A percentile compares a stretch with the other conserved stretches of the same genome.
phyloP scores from a whole-genome alignment of 805 yeast species.

The Kuraishia floccosa region DNA sequence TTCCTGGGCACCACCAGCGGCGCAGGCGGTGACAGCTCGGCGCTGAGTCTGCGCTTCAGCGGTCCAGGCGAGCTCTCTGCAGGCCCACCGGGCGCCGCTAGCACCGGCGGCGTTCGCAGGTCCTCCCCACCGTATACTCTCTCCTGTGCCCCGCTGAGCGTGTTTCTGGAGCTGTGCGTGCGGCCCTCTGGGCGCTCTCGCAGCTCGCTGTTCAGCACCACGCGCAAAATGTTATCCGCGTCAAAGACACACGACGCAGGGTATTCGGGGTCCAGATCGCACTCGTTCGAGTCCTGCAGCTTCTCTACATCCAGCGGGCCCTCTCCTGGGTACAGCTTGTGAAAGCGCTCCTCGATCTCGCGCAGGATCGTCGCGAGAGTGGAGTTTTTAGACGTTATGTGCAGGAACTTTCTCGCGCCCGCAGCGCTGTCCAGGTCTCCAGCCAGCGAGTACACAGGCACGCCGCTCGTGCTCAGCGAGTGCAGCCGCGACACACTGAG shows the following conservation, averaged over 20 bases:
- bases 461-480: too few relatives aligned
- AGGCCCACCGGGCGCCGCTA: too few relatives aligned
- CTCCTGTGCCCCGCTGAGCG: too few relatives aligned
- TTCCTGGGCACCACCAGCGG: background rate
- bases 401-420: constrained; percentile 44
- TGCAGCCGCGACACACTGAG: too few relatives aligned
- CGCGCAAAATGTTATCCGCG: constrained; percentile 32
- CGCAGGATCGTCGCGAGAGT: constrained; percentile 35
- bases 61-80: too few relatives aligned
- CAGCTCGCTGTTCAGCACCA: constrained; percentile 29
- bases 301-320: constrained; percentile 42
- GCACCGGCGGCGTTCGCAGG: too few relatives aligned
- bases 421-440: too few relatives aligned
- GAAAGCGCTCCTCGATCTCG: constrained; percentile 44
- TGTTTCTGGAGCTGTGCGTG: background rate
- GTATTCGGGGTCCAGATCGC: constrained; percentile 77
- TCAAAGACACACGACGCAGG: constrained; percentile 53
- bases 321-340: constrained; percentile 55
- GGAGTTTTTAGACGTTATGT: constrained; percentile 39
- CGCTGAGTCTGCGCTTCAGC: background rate
- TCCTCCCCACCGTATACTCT: too few relatives aligned
- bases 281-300: constrained; percentile 54
- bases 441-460: too few relatives aligned
- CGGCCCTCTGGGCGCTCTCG: too few relatives aligned
- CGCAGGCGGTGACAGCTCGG: background rate